Evolutionary conservation across 2,329 filamentous ascomycete species (phyloP), one percentile per base, ranked within the genome.

Genomic region (Aspergillus brasiliensis): DNA sequence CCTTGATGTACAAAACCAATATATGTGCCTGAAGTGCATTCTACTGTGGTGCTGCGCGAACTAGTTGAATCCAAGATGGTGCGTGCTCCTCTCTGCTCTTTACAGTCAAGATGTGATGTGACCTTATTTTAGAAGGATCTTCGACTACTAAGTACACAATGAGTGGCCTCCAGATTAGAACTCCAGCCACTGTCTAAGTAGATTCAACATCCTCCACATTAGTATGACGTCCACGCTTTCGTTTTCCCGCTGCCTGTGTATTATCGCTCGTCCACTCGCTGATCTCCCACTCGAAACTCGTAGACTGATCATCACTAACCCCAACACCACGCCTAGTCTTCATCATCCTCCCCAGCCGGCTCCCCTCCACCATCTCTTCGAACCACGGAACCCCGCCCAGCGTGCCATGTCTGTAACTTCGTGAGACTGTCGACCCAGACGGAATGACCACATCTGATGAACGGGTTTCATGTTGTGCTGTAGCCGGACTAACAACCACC

Each of bases 251-350:
- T 27, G 59, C 54, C 23, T 57, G 63, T 17, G 55, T 54, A 23
- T 71, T 81, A 55, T 81, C 82, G 49, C 75, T 78, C 49, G 81
- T 84, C 82, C 85, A 93, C 77, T 97, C 92, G 40, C 88, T 82
- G 64, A 97, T 83, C 76, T 96, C 92, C 91, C 91, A 96, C 71
- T 95, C 89, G 10, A 95, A 83, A 47, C 81, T 85, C 38, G 87
- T 84, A 27, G 80, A 82, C 15, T 88, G 88, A 71, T 91, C 87
- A n/a, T 78, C 77, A 53, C 84, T 88, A 34, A 82, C 77, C 25
- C 86, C 84, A 59, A 84, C 83, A 15, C 86, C 85, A 61, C 81
- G 82, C 70, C 83, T 77, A 55, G 67, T 83, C 66, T 85, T 85
- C 72, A 86, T 87, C 74, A 90, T 81, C 53, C 83, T 86, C 2